Conservation (phyloP, 306 rosid genomes). For the Rosa chinensis region DNA sequence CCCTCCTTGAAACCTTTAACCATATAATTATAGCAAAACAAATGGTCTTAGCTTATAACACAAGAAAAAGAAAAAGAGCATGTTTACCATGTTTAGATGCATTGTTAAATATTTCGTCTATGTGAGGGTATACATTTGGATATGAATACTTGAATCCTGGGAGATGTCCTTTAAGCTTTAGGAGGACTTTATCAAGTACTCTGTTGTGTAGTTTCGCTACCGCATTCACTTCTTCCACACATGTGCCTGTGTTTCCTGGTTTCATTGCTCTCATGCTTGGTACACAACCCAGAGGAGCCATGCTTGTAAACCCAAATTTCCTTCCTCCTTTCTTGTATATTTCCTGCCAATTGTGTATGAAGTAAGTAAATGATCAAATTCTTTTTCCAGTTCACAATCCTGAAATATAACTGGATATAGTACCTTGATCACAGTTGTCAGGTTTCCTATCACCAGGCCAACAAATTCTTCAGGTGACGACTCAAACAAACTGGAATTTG, state of each 20-base stretch:
- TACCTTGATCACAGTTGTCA: conserved; percentile 33
- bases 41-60: not conserved
- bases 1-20: conserved; percentile 38
- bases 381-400: not conserved
- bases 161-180: conserved; percentile 21
- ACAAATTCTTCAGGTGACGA: conserved; percentile 21
- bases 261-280: conserved; percentile 12
- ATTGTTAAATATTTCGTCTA: conserved; percentile 14
- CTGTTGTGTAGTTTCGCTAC: conserved; percentile 25
- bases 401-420: not conserved
- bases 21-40: not conserved
- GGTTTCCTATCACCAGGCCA: conserved; percentile 32
- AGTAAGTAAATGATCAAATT: not conserved
- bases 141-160: conserved; percentile 36
- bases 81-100: conserved; percentile 34
- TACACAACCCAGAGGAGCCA: conserved; percentile 24
- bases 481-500: conserved; percentile 24
- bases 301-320: conserved; percentile 34
- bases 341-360: conserved; percentile 18
- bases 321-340: conserved; percentile 42
- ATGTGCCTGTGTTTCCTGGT: conserved; percentile 14
- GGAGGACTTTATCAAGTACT: conserved; percentile 20
- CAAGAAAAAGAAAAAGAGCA: not conserved
- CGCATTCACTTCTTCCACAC: conserved; percentile 19
- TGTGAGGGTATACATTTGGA: conserved; percentile 3